Conservation (phyloP, 2,329 filamentous ascomycete species). For the Lizonia empirigonia region DNA sequence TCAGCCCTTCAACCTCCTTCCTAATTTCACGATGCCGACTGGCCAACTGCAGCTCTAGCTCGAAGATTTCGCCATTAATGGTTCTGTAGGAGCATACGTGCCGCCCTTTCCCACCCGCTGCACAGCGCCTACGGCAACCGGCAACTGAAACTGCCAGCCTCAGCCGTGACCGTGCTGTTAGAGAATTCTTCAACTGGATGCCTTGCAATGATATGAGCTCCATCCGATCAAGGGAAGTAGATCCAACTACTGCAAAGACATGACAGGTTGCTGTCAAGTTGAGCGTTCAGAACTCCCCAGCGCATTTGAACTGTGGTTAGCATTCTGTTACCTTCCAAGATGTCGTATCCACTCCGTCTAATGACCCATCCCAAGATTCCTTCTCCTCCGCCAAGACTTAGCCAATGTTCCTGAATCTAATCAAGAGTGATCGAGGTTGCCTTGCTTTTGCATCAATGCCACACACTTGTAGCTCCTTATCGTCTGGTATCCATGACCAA, state of each 20-base stretch:
- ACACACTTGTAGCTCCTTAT: conserved; percentile 25
- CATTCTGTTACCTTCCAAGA: neutral
- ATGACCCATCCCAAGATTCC: neutral
- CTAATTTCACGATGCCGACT: conserved; percentile 2
- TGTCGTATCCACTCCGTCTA: neutral
- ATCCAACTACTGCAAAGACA: neutral
- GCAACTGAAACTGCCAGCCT: neutral
- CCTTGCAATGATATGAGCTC: neutral
- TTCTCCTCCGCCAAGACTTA: conserved; percentile 24
- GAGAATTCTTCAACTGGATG: neutral
- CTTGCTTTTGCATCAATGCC: conserved; percentile 20
- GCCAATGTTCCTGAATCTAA: conserved; percentile 32
- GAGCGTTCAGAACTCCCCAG: neutral
- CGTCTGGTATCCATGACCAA: conserved; percentile 17
- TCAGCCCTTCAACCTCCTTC: conserved; percentile 4
- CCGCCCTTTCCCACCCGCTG: neutral
- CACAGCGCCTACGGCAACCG: neutral
- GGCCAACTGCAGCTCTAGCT: neutral
- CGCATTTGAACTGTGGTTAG: neutral
- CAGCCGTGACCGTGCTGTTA: neutral
- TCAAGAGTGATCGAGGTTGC: conserved; percentile 27
- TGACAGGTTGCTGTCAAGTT: neutral
- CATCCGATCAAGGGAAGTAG: neutral
- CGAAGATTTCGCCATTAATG: neutral
- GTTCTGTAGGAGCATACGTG: neutral